Percentiles rank a stretch among this genome's conserved stretches.
Conservation (phyloP, 2,329 filamentous ascomycete genomes). For the Aspergillus sp. region DNA sequence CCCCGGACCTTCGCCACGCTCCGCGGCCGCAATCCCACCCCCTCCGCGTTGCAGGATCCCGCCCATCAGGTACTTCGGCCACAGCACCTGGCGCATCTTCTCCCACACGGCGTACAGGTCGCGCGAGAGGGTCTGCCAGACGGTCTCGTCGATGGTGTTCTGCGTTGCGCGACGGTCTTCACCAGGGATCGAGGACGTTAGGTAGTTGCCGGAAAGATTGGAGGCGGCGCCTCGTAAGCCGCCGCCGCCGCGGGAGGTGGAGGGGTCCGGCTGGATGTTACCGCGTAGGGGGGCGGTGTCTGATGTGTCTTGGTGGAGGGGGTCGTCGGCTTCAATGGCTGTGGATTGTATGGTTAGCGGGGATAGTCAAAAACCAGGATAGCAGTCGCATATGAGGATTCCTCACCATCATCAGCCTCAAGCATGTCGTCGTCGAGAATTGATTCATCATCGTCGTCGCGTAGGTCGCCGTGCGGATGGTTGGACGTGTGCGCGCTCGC, state of each 20-base stretch:
- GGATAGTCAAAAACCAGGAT: no score
- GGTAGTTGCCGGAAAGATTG: conserved; percentile 67
- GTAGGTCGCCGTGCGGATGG: conserved; percentile 48
- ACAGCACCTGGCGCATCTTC: conserved; percentile 96
- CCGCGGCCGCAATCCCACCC: conserved; percentile 47
- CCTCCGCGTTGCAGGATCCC: conserved; percentile 53
- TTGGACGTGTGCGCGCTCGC: conserved; percentile 27
- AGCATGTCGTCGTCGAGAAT: conserved; percentile 64
- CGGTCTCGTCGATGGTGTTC: conserved; percentile 93
- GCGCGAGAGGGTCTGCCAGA: conserved; percentile 93
- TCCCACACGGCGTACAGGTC: conserved; percentile 91
- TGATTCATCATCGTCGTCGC: conserved; percentile 46
- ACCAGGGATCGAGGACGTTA: conserved; percentile 82
- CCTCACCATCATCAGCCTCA: conserved; percentile 66
- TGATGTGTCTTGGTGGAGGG: conserved; percentile 54
- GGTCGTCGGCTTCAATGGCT: conserved; percentile 88
- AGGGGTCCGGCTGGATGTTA: conserved; percentile 61
- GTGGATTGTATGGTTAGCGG: no score
- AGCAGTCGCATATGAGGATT: conserved; percentile 20
- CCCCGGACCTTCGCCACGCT: conserved; percentile 43
- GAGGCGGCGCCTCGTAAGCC: conserved; percentile 14
- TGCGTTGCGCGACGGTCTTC: conserved; percentile 83
- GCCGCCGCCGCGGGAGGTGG: conserved; percentile 28
- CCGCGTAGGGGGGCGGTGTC: conserved; percentile 74
- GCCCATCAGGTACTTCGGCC: conserved; percentile 83